phyloP scores from a whole-genome alignment of 768 basidiomycete genomes.

The Trametes cinnabarina region DNA sequence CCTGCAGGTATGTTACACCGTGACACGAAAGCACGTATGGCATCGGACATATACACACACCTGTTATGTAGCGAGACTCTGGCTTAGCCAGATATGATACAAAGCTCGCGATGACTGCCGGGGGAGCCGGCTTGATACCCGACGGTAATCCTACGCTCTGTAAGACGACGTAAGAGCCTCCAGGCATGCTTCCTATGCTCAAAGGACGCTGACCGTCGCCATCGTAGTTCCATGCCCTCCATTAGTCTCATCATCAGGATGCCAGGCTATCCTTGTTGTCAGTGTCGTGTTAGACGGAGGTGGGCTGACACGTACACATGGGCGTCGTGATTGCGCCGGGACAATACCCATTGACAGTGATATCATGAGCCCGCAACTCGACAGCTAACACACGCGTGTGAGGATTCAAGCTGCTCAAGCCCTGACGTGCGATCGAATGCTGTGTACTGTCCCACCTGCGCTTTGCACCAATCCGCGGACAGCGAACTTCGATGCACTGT shows the following conservation, averaged over 20 bases:
- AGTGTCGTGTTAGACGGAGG: not conserved
- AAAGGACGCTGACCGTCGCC: not conserved
- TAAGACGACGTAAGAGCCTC: not conserved
- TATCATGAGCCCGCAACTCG: constrained; percentile 21
- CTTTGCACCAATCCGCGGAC: constrained; percentile 27
- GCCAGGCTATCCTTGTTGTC: not conserved
- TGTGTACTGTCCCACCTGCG: constrained; percentile 18
- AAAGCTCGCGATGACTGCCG: constrained; percentile 19
- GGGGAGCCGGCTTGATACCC: constrained; percentile 1
- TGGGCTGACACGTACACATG: constrained; percentile 25
- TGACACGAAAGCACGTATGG: too few species aligned
- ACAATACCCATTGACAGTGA: constrained; percentile 36
- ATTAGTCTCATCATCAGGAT: not conserved
- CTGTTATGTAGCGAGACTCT: constrained; percentile 24
- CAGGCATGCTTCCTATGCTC: not conserved
- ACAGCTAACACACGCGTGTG: constrained; percentile 5
- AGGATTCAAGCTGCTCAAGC: too few species aligned
- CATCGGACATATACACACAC: not conserved
- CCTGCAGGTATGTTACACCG: not conserved
- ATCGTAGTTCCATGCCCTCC: not conserved
- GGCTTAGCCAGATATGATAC: constrained; percentile 26
- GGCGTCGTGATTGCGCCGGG: constrained; percentile 34
- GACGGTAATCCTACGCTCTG: constrained; percentile 11
- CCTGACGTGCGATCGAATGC: too few species aligned
- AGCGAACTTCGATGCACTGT: constrained; percentile 27